Percentiles rank a stretch among this genome's conserved stretches.
phyloP scores from a whole-genome alignment of 352 stramenopile species.

The Globisporangium emineosum region DNA sequence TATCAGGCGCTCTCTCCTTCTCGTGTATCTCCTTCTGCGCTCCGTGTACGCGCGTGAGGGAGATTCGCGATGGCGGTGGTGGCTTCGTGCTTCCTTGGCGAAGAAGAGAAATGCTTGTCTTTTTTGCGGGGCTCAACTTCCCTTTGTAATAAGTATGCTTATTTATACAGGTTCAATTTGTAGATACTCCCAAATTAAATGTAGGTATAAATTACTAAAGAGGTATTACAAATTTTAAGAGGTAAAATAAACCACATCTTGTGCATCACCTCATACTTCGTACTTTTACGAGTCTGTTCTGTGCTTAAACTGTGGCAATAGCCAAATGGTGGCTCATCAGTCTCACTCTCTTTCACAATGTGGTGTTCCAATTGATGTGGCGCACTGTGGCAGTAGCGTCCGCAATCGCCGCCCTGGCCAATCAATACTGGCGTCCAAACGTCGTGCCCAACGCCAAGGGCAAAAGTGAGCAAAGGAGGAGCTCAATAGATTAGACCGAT shows the following conservation, averaged over 20 bases:
- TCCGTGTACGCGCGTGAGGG: neutral
- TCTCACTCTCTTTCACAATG: neutral
- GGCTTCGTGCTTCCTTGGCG: neutral
- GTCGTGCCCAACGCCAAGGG: slow-evolving; percentile 1
- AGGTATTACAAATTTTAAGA: too few relatives aligned
- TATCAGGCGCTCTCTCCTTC: neutral
- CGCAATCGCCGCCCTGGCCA: slow-evolving; percentile 10
- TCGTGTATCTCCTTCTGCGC: neutral
- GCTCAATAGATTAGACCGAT: neutral
- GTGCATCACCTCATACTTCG: neutral
- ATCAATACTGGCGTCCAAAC: slow-evolving; percentile 15
- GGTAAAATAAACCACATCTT: too few relatives aligned
- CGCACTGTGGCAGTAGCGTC: slow-evolving; percentile 2
- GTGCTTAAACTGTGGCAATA: neutral
- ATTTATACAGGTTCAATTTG: neutral
- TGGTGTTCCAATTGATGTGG: slow-evolving; percentile 2
- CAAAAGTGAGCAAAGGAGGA: neutral
- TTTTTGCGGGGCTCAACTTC: neutral
- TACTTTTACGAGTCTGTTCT: neutral
- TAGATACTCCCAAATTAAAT: neutral
- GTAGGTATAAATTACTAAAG: neutral
- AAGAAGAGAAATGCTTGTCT: slow-evolving; percentile 7
- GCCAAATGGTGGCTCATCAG: neutral
- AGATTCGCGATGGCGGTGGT: neutral
- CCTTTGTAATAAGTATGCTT: neutral